Evolutionary conservation across 176 grass and related monocot species (phyloP), one percentile per base, ranked within the genome.

Genomic region (Saccharum spontaneum): DNA sequence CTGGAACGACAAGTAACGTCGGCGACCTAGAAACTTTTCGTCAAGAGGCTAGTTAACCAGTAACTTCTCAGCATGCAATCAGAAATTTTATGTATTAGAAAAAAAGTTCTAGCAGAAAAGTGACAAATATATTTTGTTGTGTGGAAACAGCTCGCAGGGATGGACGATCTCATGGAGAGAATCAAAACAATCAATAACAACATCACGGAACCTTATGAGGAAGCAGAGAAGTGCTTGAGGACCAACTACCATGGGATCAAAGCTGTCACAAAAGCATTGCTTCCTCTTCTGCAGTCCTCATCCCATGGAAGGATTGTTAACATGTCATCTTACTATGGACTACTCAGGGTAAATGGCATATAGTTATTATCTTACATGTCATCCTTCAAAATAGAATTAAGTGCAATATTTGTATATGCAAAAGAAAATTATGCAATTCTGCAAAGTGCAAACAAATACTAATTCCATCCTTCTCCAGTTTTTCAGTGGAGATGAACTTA

Each of bases 221-320:
- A 88, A 62, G 92, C 83, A 81, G 69, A 89, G 61, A 76, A 91
- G 44, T 94, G 86, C 81, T 59, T 94, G 73, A 72, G 75, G 31
- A 94, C 86, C 41, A 94, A 94, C 73, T 94, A 94, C 64, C 52
- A 68, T 28, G 92, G 92, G 40, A 52, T 71, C 34, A 94, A 91
- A 76, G 37, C 46, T 73, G 83, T 89, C 38, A 94, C 89, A 1
- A 80, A 89, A 73, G 92, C 89, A 49, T 33, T 94, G 8, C 54
- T 94, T 62, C 92, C 86, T 48, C 75, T 91, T 74, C 85, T 94
- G 22, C 78, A 78, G 34, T 75, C 83, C 50, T 92, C 92, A 55
- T 44, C 48, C 10, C 60, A 79, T 65, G 87, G 84, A 43, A 91
- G 68, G 44, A 76, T 94, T 50, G 72, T 94, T 22, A 94, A 90